phyloP scores from a whole-genome alignment of 139 green algal species.

The Gonium pectorale region DNA sequence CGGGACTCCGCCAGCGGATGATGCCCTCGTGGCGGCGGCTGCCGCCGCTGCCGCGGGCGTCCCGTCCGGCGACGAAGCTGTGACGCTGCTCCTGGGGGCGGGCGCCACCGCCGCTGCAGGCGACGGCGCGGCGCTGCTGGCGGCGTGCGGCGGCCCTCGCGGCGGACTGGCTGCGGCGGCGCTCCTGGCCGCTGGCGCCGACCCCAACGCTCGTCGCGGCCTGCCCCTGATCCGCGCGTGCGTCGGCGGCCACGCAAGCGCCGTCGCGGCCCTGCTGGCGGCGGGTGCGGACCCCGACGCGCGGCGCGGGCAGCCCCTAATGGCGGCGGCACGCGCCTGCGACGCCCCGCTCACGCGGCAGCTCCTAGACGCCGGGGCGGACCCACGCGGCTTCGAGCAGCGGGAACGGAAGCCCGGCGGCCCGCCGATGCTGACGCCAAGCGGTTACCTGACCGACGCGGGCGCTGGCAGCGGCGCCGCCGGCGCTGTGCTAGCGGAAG shows the following conservation, averaged over 20 bases:
- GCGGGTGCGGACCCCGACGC: not conserved
- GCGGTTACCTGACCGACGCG: no score
- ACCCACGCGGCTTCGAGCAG: not conserved
- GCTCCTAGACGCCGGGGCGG: not conserved
- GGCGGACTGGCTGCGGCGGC: not conserved
- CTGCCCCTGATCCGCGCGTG: slow-evolving; percentile 11
- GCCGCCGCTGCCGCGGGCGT: not conserved
- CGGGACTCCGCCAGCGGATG: not conserved
- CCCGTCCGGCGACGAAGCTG: not conserved
- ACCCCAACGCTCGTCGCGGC: not conserved
- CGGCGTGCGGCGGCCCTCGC: not conserved
- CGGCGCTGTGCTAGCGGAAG: not conserved
- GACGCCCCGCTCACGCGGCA: not conserved
- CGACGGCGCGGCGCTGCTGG: not conserved
- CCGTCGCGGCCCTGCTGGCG: not conserved
- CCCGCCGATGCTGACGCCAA: no score
- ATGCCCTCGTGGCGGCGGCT: slow-evolving; percentile 4
- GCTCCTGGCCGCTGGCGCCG: not conserved
- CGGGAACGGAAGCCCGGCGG: no score
- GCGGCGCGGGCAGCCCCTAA: not conserved
- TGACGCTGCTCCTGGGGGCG: not conserved
- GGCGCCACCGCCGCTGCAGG: not conserved
- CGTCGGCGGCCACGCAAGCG: not conserved
- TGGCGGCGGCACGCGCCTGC: not conserved
- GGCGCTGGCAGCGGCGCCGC: not conserved